These are phyloP conservation scores for Helotiales sp. DNA, from an alignment of 2,329 filamentous ascomycete species.

Conservation along the genomic window DNA sequence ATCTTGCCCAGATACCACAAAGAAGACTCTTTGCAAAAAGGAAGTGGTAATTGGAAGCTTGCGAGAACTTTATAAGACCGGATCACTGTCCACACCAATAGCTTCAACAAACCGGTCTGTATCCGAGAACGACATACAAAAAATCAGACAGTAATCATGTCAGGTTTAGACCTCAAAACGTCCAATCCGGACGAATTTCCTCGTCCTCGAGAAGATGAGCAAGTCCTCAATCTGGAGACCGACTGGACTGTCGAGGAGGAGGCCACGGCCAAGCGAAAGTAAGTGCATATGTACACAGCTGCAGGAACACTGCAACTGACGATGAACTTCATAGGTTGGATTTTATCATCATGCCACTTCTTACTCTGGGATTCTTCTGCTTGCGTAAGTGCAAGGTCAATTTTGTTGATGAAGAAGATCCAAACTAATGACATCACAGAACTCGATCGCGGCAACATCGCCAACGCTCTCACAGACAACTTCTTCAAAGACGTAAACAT, in stretches of 20 bases:
- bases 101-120: background rate
- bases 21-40: background rate
- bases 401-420: background rate
- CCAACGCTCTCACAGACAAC: constrained; percentile 43
- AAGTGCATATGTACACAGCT: background rate
- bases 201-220: constrained; percentile 1
- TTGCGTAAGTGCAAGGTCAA: background rate
- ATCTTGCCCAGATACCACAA: constrained; percentile 4
- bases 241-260: constrained; percentile 16
- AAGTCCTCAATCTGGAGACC: background rate
- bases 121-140: background rate
- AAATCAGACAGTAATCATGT: background rate
- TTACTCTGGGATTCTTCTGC: constrained; percentile 18
- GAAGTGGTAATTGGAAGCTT: background rate
- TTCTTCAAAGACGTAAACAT: constrained; percentile 41
- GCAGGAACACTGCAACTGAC: background rate
- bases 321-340: background rate
- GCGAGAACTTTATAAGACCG: background rate
- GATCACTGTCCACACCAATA: background rate
- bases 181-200: constrained; percentile 7
- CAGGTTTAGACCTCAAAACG: constrained; percentile 2
- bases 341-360: constrained; percentile 16
- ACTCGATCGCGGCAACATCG: constrained; percentile 44
- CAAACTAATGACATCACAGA: background rate
- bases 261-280: constrained; percentile 11